These are phyloP conservation scores for Neonectria coccinea DNA, from an alignment of 2,329 filamentous ascomycete genomes.

Conservation along the genomic window DNA sequence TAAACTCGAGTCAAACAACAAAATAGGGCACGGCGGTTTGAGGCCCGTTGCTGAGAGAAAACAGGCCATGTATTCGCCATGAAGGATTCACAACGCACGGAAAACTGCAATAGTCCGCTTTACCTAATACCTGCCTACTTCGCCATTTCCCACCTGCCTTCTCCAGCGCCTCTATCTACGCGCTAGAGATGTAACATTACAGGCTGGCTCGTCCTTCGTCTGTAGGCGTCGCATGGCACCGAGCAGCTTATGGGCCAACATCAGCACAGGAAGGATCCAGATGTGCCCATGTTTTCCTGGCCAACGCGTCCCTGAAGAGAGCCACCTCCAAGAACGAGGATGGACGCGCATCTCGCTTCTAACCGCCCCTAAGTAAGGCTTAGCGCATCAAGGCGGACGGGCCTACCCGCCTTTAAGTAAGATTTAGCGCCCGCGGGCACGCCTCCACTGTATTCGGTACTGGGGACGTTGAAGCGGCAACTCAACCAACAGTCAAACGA, in stretches of 20 bases:
- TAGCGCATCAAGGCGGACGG: constrained; percentile 2
- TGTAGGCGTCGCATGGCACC: background rate
- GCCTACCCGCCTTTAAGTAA: constrained; percentile 25
- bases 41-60: too few species aligned
- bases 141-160: background rate
- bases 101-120: too few species aligned
- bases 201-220: background rate
- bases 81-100: too few species aligned
- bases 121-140: too few species aligned
- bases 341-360: too few species aligned
- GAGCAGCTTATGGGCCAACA: constrained; percentile 21
- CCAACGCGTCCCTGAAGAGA: constrained; percentile 14
- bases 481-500: too few species aligned
- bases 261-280: constrained; percentile 29
- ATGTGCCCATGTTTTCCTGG: constrained; percentile 18
- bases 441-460: background rate
- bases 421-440: constrained; percentile 10
- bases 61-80: background rate
- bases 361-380: constrained; percentile 1
- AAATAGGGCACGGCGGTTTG: too few species aligned
- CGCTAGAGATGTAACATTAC: background rate
- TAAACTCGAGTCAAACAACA: too few species aligned
- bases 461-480: background rate
- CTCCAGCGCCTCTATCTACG: background rate
- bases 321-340: background rate